A percentile compares a stretch with the other conserved stretches of the same genome.
Conservation (phyloP, 2,329 filamentous ascomycete species). For the Botryosphaeria dothidea region DNA sequence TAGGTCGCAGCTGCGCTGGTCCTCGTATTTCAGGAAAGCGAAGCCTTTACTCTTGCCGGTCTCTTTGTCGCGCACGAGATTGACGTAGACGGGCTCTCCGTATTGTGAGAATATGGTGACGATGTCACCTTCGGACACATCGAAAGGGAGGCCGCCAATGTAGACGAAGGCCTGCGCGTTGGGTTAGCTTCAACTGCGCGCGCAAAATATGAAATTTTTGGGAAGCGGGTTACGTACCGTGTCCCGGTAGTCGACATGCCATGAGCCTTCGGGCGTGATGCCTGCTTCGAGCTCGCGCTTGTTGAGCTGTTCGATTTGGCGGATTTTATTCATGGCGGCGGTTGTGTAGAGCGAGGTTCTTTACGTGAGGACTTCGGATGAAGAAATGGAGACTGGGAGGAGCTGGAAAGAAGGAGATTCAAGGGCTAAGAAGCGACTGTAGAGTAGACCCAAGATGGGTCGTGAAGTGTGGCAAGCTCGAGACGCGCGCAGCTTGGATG, state of each 20-base stretch:
- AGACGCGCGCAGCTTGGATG: neutral
- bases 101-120: conserved; percentile 97
- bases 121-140: conserved; percentile 92
- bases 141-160: conserved; percentile 90
- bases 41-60: conserved; percentile 94
- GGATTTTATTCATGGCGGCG: conserved; percentile 83
- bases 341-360: conserved; percentile 3
- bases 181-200: neutral
- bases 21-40: conserved; percentile 96
- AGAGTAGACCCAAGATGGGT: neutral
- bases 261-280: conserved; percentile 82
- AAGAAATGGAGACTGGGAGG: too few species aligned
- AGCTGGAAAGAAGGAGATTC: neutral
- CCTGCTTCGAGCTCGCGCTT: conserved; percentile 90
- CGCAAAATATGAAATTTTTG: neutral
- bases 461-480: neutral
- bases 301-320: conserved; percentile 89
- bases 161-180: conserved; percentile 73
- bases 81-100: conserved; percentile 90
- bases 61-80: conserved; percentile 91
- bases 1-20: conserved; percentile 92
- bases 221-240: conserved; percentile 53
- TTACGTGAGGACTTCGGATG: neutral
- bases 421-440: neutral
- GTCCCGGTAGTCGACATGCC: conserved; percentile 97